Evolutionary conservation across 208 protist species (phyloP).

Genomic region (Sergeia podlipaevii): DNA sequence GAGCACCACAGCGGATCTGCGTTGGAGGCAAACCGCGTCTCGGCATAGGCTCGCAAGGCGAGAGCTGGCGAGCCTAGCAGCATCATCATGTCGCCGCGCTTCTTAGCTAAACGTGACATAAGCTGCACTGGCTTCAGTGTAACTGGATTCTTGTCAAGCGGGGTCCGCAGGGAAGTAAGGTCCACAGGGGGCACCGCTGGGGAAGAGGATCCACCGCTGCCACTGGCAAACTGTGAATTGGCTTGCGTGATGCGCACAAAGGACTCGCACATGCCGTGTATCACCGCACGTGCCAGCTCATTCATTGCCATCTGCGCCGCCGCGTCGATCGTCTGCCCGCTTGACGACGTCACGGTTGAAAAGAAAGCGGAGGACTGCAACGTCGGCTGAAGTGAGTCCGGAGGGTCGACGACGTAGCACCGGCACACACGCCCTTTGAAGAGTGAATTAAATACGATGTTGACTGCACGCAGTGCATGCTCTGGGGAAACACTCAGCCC

Average conservation of each 20-base stretch:
- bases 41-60: conserved; percentile 49
- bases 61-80: conserved; percentile 55
- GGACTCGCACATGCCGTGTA: too few relatives aligned
- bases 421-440: conserved; percentile 69
- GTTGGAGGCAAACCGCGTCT: conserved; percentile 55
- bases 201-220: too few relatives aligned
- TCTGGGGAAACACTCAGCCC: conserved; percentile 17
- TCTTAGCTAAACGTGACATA: conserved; percentile 44
- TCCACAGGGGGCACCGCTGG: conserved; percentile 2
- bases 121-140: too few relatives aligned
- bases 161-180: conserved; percentile 21
- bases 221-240: too few relatives aligned
- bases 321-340: not conserved
- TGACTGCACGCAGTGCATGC: conserved; percentile 39
- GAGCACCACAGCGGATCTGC: conserved; percentile 68
- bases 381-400: conserved; percentile 9
- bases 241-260: too few relatives aligned
- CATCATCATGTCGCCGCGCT: conserved; percentile 59
- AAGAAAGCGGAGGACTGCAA: conserved; percentile 9
- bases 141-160: conserved; percentile 18
- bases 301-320: too few relatives aligned
- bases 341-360: not conserved
- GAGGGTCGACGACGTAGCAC: conserved; percentile 60
- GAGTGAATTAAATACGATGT: conserved; percentile 46
- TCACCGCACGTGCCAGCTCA: too few relatives aligned